Evolutionary conservation across 208 protist species (phyloP).

Genomic region (Tetramitus jugosus): DNA sequence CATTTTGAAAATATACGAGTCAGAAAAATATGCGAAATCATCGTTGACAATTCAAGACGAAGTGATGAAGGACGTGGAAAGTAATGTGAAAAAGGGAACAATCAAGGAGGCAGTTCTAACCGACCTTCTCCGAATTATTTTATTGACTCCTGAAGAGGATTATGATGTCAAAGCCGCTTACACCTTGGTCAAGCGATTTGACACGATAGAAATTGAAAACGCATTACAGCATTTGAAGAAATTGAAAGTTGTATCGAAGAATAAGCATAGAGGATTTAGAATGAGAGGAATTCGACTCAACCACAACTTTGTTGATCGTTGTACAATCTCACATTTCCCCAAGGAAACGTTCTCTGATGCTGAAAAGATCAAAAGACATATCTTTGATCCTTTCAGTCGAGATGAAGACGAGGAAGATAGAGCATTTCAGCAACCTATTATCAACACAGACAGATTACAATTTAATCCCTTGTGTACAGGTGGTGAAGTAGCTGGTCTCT

Average conservation of each 20-base stretch:
- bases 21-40: too few relatives aligned
- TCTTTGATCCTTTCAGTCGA: neutral
- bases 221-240: neutral
- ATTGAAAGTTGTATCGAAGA: neutral
- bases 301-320: neutral
- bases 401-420: too few relatives aligned
- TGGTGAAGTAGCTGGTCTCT: neutral
- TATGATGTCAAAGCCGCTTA: neutral
- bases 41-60: neutral
- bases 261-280: neutral
- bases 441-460: neutral
- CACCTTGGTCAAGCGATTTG: neutral
- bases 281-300: slow-evolving; percentile 9
- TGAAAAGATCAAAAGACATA: neutral
- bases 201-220: neutral
- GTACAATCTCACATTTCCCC: neutral
- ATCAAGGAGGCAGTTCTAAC: neutral
- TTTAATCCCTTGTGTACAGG: neutral
- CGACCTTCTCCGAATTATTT: slow-evolving; percentile 3
- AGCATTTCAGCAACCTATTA: too few relatives aligned
- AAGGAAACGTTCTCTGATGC: neutral
- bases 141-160: slow-evolving; percentile 1
- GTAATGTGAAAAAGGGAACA: neutral
- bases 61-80: neutral
- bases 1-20: too few relatives aligned